Percentiles rank a stretch among this genome's conserved stretches.
These are phyloP conservation scores for Lentinula aciculospora DNA, from an alignment of 768 basidiomycete species.

Conservation along the genomic window DNA sequence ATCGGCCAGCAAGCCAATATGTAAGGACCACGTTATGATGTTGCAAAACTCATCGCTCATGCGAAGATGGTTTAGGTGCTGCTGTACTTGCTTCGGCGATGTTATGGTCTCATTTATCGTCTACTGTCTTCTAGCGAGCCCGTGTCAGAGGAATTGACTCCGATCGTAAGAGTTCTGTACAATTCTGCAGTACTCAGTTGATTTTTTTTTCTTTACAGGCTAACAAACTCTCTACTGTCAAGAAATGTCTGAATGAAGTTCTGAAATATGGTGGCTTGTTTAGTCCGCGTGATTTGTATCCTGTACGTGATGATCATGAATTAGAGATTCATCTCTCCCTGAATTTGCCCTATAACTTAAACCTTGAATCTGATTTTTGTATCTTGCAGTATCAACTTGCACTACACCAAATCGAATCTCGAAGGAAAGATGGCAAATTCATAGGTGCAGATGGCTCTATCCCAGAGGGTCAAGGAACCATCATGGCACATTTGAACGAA, in stretches of 20 bases:
- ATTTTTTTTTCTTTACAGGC: constrained; percentile 47
- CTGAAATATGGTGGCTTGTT: constrained; percentile 93
- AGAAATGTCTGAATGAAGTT: constrained; percentile 95
- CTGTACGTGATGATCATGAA: constrained; percentile 44
- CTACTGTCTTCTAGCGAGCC: constrained; percentile 94
- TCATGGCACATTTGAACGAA: constrained; percentile 94
- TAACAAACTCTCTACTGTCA: constrained; percentile 93
- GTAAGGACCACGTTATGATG: constrained; percentile 38
- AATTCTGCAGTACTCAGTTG: neutral
- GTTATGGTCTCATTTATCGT: constrained; percentile 93
- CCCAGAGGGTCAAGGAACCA: constrained; percentile 94
- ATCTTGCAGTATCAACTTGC: constrained; percentile 80
- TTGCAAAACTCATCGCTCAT: neutral
- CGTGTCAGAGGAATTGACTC: constrained; percentile 97
- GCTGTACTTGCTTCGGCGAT: constrained; percentile 87
- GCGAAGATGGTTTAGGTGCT: constrained; percentile 54
- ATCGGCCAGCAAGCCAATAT: constrained; percentile 90
- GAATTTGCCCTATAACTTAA: neutral
- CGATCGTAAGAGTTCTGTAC: constrained; percentile 53
- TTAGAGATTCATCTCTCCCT: neutral
- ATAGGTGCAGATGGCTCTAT: constrained; percentile 81
- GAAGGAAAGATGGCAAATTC: constrained; percentile 93
- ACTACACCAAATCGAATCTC: constrained; percentile 89
- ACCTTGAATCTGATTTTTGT: constrained; percentile 1
- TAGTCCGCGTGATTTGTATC: constrained; percentile 87